Conservation (phyloP, 2,329 filamentous ascomycete species). For the Exophiala alcalophila region DNA sequence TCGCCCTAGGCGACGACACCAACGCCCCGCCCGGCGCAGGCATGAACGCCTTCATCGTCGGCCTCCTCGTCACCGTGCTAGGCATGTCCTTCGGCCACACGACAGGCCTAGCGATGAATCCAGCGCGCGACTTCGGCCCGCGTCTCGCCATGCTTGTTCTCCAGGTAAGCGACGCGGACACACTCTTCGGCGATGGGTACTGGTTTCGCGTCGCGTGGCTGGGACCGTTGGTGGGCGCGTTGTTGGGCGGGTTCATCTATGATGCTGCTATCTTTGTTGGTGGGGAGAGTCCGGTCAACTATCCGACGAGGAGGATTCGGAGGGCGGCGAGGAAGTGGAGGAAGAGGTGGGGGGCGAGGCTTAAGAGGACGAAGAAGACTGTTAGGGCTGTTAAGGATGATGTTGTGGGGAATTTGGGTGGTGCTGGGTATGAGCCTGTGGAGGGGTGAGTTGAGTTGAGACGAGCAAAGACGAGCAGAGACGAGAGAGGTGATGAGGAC, state of each 20-base stretch:
- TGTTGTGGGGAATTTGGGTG: too few species aligned
- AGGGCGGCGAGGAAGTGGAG: slow-evolving; percentile 43
- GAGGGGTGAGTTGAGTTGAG: too few species aligned
- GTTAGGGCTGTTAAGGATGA: slow-evolving; percentile 4
- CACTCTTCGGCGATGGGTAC: slow-evolving; percentile 47
- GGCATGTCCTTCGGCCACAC: slow-evolving; percentile 45
- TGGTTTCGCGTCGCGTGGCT: slow-evolving; percentile 44
- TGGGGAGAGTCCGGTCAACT: slow-evolving; percentile 52
- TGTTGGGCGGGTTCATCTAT: slow-evolving; percentile 50
- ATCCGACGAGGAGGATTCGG: slow-evolving; percentile 45
- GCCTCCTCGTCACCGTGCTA: slow-evolving; percentile 41
- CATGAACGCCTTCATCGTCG: slow-evolving; percentile 52
- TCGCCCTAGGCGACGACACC: slow-evolving; percentile 48
- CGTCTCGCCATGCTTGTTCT: slow-evolving; percentile 46
- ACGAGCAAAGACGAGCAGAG: too few species aligned
- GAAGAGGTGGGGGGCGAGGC: slow-evolving; percentile 15
- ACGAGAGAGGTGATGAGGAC: too few species aligned
- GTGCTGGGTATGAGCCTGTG: too few species aligned
- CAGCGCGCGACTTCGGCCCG: slow-evolving; percentile 51
- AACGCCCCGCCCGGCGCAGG: slow-evolving; percentile 50
- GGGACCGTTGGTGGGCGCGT: slow-evolving; percentile 40
- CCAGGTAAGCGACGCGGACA: slow-evolving; percentile 41
- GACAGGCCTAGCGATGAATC: slow-evolving; percentile 50
- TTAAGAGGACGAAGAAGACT: slow-evolving; percentile 5
- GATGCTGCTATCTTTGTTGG: slow-evolving; percentile 52